Percentiles rank a stretch among this genome's conserved stretches.
phyloP scores from a whole-genome alignment of 768 basidiomycete genomes.

The Cyathus striatus region DNA sequence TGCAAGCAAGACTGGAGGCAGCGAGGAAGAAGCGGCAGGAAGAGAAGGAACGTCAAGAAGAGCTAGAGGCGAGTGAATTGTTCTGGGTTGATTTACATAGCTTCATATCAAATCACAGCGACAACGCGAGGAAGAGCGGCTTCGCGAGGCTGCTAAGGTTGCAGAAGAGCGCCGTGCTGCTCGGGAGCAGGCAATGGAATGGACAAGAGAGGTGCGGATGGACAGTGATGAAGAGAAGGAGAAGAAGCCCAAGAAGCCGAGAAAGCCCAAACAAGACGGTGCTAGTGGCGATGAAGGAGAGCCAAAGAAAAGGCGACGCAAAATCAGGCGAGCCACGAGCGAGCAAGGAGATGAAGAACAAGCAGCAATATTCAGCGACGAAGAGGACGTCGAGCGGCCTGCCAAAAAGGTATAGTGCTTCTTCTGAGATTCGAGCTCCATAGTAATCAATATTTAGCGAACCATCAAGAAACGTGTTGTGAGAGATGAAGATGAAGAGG shows the following conservation, averaged over 20 bases:
- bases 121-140: constrained; percentile 56
- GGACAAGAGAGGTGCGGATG: constrained; percentile 64
- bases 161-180: constrained; percentile 73
- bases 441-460: constrained; percentile 28
- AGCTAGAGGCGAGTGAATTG: constrained; percentile 50
- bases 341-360: constrained; percentile 60
- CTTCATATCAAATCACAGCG: constrained; percentile 34
- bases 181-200: constrained; percentile 74
- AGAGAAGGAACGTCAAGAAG: constrained; percentile 65
- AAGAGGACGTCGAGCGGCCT: constrained; percentile 61
- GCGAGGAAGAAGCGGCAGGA: constrained; percentile 77
- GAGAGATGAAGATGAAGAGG: constrained; percentile 76
- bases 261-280: constrained; percentile 48
- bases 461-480: constrained; percentile 69
- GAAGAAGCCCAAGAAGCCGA: constrained; percentile 49
- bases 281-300: constrained; percentile 55
- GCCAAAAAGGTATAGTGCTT: constrained; percentile 59
- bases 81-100: background rate
- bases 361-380: constrained; percentile 66
- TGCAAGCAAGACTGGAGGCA: constrained; percentile 65
- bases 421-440: background rate
- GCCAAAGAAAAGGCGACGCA: constrained; percentile 69
- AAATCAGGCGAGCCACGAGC: constrained; percentile 56
- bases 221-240: constrained; percentile 82
- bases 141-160: constrained; percentile 70